Evolutionary conservation across 257 asterid species (phyloP).

Genomic region (Lycium barbarum): DNA sequence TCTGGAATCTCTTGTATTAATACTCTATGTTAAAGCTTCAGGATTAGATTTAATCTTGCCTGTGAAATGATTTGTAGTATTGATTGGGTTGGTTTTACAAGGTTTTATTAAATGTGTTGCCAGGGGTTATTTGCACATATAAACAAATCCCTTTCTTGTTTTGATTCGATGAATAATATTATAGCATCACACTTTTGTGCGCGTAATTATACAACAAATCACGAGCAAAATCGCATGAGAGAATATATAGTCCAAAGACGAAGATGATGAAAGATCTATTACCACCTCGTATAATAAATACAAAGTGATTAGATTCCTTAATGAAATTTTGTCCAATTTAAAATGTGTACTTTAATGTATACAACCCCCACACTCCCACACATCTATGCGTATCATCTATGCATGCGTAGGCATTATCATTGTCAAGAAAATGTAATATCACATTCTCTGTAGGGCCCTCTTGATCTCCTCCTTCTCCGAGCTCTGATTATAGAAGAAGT

Average conservation of each 20-base stretch:
- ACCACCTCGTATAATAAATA: neutral
- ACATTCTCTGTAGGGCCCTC: no score
- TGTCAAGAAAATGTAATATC: no score
- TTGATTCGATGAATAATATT: neutral
- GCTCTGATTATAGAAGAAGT: no score
- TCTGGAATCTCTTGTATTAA: neutral
- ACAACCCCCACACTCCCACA: no score
- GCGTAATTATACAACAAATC: neutral
- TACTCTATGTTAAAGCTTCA: neutral
- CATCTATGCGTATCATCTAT: no score
- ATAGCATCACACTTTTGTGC: neutral
- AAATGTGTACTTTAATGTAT: no score
- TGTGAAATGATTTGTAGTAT: neutral
- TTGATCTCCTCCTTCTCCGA: no score
- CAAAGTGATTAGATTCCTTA: neutral
- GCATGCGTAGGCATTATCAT: no score
- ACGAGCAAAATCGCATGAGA: neutral
- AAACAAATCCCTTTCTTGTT: neutral
- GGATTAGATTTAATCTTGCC: neutral
- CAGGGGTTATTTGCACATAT: neutral
- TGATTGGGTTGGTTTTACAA: neutral
- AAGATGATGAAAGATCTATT: neutral
- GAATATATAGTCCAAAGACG: neutral
- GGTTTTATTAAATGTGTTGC: neutral
- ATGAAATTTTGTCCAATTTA: neutral